Conservation (phyloP, 2,329 filamentous ascomycete genomes). For the Magnaporthiopsis rhizophila region DNA sequence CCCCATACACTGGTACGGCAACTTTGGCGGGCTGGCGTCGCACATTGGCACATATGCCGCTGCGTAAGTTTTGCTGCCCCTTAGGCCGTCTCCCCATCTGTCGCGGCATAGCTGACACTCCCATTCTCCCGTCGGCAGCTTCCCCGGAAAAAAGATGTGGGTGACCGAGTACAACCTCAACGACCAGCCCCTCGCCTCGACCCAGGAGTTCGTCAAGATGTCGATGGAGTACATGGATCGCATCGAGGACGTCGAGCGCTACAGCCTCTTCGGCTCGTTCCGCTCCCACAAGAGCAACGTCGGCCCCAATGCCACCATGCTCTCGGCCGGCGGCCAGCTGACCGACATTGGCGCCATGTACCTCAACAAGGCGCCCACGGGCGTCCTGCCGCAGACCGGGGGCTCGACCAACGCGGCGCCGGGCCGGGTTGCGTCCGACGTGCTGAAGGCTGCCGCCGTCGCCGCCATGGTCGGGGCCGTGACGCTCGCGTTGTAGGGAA, state of each 20-base stretch:
- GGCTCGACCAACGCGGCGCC: neutral
- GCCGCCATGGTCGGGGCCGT: neutral
- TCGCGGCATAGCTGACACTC: neutral
- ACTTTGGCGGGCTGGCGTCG: slow-evolving; percentile 59
- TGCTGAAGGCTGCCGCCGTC: neutral
- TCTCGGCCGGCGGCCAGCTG: slow-evolving; percentile 58
- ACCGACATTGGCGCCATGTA: slow-evolving; percentile 76
- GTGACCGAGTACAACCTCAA: slow-evolving; percentile 68
- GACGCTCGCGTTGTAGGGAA: slow-evolving; percentile 1
- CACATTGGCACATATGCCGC: slow-evolving; percentile 54
- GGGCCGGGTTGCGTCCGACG: neutral
- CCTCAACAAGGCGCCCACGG: slow-evolving; percentile 47
- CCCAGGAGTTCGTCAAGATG: slow-evolving; percentile 61
- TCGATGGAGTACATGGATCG: slow-evolving; percentile 60
- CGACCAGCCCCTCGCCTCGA: slow-evolving; percentile 45
- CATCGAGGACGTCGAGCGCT: slow-evolving; percentile 53
- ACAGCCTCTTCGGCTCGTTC: slow-evolving; percentile 72
- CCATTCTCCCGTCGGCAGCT: slow-evolving; percentile 28
- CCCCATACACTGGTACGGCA: slow-evolving; percentile 61
- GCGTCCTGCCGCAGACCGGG: slow-evolving; percentile 26
- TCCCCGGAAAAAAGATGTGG: slow-evolving; percentile 60
- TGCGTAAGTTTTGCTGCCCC: slow-evolving; percentile 23
- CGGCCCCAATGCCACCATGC: slow-evolving; percentile 63
- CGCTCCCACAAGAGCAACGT: slow-evolving; percentile 63
- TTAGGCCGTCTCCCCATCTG: neutral